Base-by-base conservation (phyloP, 2,329 filamentous ascomycete species). In the Diaporthe eres region DNA sequence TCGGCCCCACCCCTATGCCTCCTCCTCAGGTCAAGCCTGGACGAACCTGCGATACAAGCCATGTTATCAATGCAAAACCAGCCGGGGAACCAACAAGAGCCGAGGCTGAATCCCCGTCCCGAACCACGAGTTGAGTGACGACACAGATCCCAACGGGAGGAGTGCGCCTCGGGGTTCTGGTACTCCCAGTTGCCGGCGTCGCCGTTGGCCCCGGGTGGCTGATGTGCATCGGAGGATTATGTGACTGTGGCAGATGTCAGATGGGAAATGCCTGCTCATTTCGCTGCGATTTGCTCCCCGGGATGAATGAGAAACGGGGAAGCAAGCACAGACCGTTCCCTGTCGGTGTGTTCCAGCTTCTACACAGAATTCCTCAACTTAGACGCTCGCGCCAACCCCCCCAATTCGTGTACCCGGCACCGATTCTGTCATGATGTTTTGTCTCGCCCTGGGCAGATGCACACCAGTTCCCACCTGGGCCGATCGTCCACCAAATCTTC, bases 321-420 rank as follows among this genome's bases (percentile, higher is more conserved):
- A 53, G 31, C 15, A 55, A 70, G 65, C 65, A 70, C 65, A 70
- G 65, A 55, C 65, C 65, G 65, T 55, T 70, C 65, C 65, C 65
- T 70, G 65, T 55, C 65, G 49, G 65, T 70, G 65, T 70, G 65
- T 55, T 70, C 65, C 65, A 70, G 49, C 47, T 55, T 70, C 49
- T 55, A 53, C 22, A 28, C 47, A 37, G 65, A 68, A 68, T 55
- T 55, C 9, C 49, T 42, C 65, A 68, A 53, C 13, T 37, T 68
- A 39, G 65, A 53, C 49, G 31, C 44, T 39, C 65, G 65, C 65
- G 65, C 47, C 65, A 53, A 25, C 47, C n/a, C 15, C 65, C 65
- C 49, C 10, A 55, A 68, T 28, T 22, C 47, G 65, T 68, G 47
- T 39, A 39, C 65, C 65, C 34, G 42, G 42, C 61, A 67, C 44